Percentiles rank a stretch among this genome's conserved stretches.
Evolutionary conservation across 2,329 filamentous ascomycete genomes (phyloP).

Genomic region (Pyricularia sp.): DNA sequence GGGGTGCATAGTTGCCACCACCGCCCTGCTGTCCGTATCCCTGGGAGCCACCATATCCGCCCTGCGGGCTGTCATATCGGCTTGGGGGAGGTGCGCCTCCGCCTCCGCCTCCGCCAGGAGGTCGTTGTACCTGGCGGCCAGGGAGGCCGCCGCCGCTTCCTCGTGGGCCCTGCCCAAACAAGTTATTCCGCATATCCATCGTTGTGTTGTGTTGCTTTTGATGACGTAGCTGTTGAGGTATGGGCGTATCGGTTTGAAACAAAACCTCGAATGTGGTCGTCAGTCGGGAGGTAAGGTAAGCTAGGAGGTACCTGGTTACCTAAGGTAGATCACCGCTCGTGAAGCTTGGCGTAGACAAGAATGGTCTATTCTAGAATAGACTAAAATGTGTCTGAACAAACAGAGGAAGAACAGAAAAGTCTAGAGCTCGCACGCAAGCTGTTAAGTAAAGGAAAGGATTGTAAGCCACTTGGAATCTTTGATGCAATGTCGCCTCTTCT

Average conservation of each 20-base stretch:
- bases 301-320: not conserved
- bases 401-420: not conserved
- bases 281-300: not conserved
- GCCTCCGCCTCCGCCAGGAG: conserved; percentile 3
- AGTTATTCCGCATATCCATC: conserved; percentile 33
- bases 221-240: not conserved
- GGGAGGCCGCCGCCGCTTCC: conserved; percentile 18
- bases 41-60: conserved; percentile 8
- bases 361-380: not conserved
- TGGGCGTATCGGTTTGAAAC: not conserved
- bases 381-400: not conserved
- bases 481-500: not conserved
- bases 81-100: conserved; percentile 7
- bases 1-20: conserved; percentile 13
- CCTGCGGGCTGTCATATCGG: conserved; percentile 9
- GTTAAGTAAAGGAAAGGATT: not conserved
- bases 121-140: conserved; percentile 16
- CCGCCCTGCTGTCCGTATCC: conserved; percentile 8
- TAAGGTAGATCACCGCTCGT: not conserved
- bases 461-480: not conserved
- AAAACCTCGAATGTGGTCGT: not conserved
- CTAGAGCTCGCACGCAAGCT: not conserved
- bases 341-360: not conserved
- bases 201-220: not conserved
- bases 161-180: conserved; percentile 31